phyloP scores from a whole-genome alignment of 169 alveolate species.

The Plasmodium fragile region DNA sequence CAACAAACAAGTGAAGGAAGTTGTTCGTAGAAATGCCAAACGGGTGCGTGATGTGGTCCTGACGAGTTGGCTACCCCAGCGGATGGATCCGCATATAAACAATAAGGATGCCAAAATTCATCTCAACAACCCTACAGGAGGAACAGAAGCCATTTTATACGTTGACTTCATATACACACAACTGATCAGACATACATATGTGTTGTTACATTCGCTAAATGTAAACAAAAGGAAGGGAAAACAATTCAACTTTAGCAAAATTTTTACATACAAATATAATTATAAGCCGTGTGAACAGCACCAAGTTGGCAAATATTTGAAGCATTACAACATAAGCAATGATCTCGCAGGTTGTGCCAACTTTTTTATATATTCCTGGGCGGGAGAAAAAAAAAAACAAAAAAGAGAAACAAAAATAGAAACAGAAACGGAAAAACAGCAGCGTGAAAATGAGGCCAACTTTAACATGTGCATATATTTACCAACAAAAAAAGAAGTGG shows the following conservation, averaged over 20 bases:
- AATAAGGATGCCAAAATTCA: not conserved
- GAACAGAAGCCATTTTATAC: not conserved
- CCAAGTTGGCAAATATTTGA: not conserved
- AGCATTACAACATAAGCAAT: not conserved
- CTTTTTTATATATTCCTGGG: constrained; percentile 11
- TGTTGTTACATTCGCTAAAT: not conserved
- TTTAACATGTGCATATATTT: constrained; percentile 57
- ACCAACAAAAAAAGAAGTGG: constrained; percentile 64
- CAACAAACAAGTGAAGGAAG: not conserved
- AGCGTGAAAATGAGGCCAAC: not conserved
- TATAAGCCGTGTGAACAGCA: not conserved
- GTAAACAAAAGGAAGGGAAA: constrained; percentile 16
- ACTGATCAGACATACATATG: constrained; percentile 31
- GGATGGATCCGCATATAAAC: not conserved
- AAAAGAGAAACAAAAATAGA: not conserved
- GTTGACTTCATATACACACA: constrained; percentile 29
- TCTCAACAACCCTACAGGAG: not conserved
- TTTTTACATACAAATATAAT: constrained; percentile 27
- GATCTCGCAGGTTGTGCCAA: not conserved
- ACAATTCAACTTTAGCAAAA: constrained; percentile 19
- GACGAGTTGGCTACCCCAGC: not conserved
- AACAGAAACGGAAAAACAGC: not conserved
- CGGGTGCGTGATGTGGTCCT: constrained; percentile 19
- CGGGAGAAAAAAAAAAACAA: not conserved
- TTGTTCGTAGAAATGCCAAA: constrained; percentile 47